Evolutionary conservation across 2,329 filamentous ascomycete species (phyloP).

Genomic region (Triangularia verruculosa): DNA sequence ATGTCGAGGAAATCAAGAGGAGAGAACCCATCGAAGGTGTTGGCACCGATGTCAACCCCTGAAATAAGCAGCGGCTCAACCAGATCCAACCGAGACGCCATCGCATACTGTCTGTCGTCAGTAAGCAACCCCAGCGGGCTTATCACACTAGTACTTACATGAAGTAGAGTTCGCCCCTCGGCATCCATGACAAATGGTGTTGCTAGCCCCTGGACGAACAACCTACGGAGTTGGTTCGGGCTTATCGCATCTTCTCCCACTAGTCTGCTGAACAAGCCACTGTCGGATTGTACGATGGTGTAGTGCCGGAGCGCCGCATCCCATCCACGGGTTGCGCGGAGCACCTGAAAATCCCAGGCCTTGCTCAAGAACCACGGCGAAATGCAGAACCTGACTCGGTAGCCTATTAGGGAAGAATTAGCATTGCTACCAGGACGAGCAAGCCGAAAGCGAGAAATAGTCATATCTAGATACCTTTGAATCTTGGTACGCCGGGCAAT

Average conservation of each 20-base stretch:
- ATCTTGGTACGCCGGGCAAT: too few relatives aligned
- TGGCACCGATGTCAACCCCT: background rate
- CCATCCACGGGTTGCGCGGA: background rate
- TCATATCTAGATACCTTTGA: too few relatives aligned
- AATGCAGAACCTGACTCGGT: background rate
- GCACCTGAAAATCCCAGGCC: constrained; percentile 2
- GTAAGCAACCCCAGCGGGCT: too few relatives aligned
- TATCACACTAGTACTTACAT: constrained; percentile 3
- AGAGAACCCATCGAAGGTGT: background rate
- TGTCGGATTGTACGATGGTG: background rate
- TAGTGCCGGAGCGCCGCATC: background rate
- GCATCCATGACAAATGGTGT: background rate
- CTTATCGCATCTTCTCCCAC: background rate
- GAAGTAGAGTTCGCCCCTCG: background rate
- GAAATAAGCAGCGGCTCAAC: background rate
- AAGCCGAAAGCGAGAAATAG: too few relatives aligned
- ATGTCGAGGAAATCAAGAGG: background rate
- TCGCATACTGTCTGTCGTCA: background rate
- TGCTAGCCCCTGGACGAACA: background rate
- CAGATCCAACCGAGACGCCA: background rate
- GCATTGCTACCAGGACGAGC: too few relatives aligned
- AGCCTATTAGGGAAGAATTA: background rate
- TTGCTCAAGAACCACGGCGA: constrained; percentile 2
- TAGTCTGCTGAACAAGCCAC: background rate
- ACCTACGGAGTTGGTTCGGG: background rate